A percentile compares a stretch with the other conserved stretches of the same genome.
phyloP scores from a whole-genome alignment of 441 rosid genomes.

The Croton laevigatus region DNA sequence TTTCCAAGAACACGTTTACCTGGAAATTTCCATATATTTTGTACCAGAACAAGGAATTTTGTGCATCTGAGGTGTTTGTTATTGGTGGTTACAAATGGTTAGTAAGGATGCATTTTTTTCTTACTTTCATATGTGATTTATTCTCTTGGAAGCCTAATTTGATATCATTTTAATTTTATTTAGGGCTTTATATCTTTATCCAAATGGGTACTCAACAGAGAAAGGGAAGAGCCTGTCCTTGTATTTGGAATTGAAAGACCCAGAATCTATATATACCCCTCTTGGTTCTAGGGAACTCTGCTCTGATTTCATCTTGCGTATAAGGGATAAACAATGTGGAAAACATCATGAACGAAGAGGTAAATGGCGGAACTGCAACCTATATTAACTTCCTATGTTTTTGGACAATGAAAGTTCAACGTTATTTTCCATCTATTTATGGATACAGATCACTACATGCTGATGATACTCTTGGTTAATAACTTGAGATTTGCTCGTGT shows the following conservation, averaged over 20 bases:
- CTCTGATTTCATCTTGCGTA: not conserved
- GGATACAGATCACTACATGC: too few relatives aligned
- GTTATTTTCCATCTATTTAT: too few relatives aligned
- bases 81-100: slow-evolving; percentile 14
- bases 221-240: not conserved
- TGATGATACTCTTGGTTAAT: too few relatives aligned
- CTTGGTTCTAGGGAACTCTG: too few relatives aligned
- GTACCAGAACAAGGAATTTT: not conserved
- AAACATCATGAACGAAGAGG: slow-evolving; percentile 14
- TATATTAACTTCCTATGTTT: too few relatives aligned
- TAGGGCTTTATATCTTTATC: not conserved
- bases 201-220: not conserved
- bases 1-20: not conserved
- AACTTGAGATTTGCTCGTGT: not conserved
- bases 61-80: not conserved
- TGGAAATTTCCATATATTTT: not conserved
- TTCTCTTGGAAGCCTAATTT: too few relatives aligned
- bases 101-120: too few relatives aligned
- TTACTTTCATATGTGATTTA: too few relatives aligned
- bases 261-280: too few relatives aligned
- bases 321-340: not conserved
- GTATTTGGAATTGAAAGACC: not conserved
- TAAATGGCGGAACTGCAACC: too few relatives aligned
- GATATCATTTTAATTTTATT: not conserved
- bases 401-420: too few relatives aligned